Conservation (phyloP, 2,329 filamentous ascomycete species). For the Xylariomycetidae sp. region DNA sequence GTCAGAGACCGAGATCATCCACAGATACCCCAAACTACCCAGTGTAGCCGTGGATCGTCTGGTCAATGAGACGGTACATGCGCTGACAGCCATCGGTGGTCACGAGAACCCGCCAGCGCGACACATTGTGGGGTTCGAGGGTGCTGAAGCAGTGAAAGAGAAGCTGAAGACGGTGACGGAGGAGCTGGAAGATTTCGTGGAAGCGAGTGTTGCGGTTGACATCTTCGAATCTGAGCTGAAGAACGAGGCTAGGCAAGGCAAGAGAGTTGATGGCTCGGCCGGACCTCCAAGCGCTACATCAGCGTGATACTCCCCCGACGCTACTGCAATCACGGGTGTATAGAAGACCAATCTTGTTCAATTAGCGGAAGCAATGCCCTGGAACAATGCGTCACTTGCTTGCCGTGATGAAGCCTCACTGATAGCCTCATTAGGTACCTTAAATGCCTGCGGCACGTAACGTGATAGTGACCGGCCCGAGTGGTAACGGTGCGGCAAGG, state of each 20-base stretch:
- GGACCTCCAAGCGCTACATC: too few relatives aligned
- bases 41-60: constrained; percentile 63
- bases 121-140: constrained; percentile 90
- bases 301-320: too few relatives aligned
- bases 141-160: constrained; percentile 81
- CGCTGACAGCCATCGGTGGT: constrained; percentile 84
- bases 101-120: constrained; percentile 92
- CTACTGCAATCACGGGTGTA: too few relatives aligned
- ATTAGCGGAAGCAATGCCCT: too few relatives aligned
- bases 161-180: constrained; percentile 95
- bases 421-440: too few relatives aligned
- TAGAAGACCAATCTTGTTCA: too few relatives aligned
- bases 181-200: constrained; percentile 92
- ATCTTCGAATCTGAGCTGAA: constrained; percentile 56
- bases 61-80: constrained; percentile 84
- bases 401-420: too few relatives aligned
- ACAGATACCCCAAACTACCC: constrained; percentile 69
- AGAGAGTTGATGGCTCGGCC: too few relatives aligned
- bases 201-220: constrained; percentile 80
- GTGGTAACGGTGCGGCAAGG: too few relatives aligned
- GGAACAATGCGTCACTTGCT: too few relatives aligned
- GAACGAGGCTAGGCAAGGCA: constrained; percentile 42
- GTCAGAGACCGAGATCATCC: constrained; percentile 42
- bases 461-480: too few relatives aligned
- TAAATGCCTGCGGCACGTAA: too few relatives aligned